Evolutionary conservation across 2,329 filamentous ascomycete species (phyloP).

Genomic region (Graphilbum ipis-grandicollis): DNA sequence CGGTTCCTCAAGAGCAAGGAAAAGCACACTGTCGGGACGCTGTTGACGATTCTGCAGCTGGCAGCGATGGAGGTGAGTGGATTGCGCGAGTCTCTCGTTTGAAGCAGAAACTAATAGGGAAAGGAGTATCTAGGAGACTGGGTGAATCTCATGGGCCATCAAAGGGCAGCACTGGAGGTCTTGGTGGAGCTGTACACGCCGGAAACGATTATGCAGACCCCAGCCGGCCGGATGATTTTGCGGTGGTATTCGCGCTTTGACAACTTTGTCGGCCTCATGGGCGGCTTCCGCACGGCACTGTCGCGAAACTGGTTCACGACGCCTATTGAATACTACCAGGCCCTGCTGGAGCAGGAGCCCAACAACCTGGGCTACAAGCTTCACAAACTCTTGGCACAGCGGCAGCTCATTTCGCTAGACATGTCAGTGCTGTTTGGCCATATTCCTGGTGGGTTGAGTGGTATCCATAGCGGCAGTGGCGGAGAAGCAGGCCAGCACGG

Average conservation of each 20-base stretch:
- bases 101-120: no score
- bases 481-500: slow-evolving; percentile 26
- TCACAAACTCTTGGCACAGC: slow-evolving; percentile 45
- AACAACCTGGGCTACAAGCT: slow-evolving; percentile 47
- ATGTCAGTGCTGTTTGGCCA: slow-evolving; percentile 63
- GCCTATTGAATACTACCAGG: slow-evolving; percentile 43
- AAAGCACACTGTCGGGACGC: slow-evolving; percentile 52
- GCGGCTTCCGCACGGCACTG: slow-evolving; percentile 57
- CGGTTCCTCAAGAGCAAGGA: slow-evolving; percentile 53
- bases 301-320: slow-evolving; percentile 62
- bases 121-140: slow-evolving; percentile 93
- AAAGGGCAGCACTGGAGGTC: slow-evolving; percentile 74
- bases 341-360: slow-evolving; percentile 41
- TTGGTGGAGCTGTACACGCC: slow-evolving; percentile 64
- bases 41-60: slow-evolving; percentile 78
- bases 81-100: no score
- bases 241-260: slow-evolving; percentile 90
- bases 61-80: slow-evolving; percentile 70
- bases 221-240: slow-evolving; percentile 55
- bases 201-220: slow-evolving; percentile 52
- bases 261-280: slow-evolving; percentile 66
- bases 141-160: slow-evolving; percentile 84
- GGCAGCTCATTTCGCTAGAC: slow-evolving; percentile 61
- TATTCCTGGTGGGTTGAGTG: slow-evolving; percentile 37
- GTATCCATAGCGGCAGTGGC: slow-evolving; percentile 26